A percentile compares a stretch with the other conserved stretches of the same genome.
Conservation (phyloP, 192 early-diverging fungal genomes). For the Coemansia sp. region DNA sequence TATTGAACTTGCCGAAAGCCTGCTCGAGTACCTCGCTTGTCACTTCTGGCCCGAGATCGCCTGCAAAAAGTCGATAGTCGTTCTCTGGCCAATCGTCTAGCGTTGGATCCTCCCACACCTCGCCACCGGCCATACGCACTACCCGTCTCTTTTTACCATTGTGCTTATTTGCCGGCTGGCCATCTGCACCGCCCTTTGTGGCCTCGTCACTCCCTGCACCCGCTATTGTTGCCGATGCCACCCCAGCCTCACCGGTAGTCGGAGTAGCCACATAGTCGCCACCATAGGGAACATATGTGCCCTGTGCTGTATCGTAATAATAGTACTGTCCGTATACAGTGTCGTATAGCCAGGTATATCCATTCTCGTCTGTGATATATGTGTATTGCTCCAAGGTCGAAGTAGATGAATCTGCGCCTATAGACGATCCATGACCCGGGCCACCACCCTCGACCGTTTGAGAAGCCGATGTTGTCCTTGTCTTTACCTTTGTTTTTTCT, state of each 20-base stretch:
- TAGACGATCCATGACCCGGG: background rate
- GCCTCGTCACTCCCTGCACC: background rate
- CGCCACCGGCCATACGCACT: conserved; percentile 83
- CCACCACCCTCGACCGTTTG: background rate
- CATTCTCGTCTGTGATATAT: conserved; percentile 43
- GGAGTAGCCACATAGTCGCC: background rate
- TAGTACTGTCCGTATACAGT: conserved; percentile 44
- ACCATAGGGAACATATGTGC: conserved; percentile 28
- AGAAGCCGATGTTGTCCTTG: background rate
- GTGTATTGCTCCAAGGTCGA: conserved; percentile 36
- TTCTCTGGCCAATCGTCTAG: conserved; percentile 85
- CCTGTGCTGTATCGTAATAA: conserved; percentile 41
- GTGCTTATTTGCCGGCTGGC: conserved; percentile 31
- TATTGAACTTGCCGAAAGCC: conserved; percentile 83
- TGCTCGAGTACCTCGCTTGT: conserved; percentile 77
- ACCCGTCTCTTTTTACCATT: conserved; percentile 66
- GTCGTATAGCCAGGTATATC: conserved; percentile 47
- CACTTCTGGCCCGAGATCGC: conserved; percentile 93
- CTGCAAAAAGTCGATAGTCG: conserved; percentile 92
- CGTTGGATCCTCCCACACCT: conserved; percentile 90
- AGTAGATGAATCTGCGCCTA: background rate
- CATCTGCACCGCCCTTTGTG: background rate
- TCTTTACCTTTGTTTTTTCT: background rate
- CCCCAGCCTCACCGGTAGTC: background rate
- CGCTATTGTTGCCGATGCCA: background rate